These are phyloP conservation scores for Astrothelium subdiscretum DNA, from an alignment of 495 filamentous ascomycete species.

Conservation along the genomic window DNA sequence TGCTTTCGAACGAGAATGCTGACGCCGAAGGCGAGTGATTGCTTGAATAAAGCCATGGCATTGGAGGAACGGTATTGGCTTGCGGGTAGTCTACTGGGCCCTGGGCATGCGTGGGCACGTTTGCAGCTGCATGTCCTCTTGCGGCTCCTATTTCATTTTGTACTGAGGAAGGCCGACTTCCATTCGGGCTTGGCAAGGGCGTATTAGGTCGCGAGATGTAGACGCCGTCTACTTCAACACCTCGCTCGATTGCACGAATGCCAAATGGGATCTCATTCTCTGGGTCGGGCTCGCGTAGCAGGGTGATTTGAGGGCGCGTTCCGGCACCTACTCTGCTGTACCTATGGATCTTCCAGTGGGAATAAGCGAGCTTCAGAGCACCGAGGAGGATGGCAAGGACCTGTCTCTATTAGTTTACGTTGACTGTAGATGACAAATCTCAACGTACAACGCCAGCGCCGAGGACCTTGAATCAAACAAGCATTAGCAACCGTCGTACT, in stretches of 20 bases:
- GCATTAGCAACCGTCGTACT: not conserved
- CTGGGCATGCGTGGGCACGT: not conserved
- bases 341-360: slow-evolving; percentile 50
- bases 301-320: slow-evolving; percentile 30
- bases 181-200: not conserved
- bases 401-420: slow-evolving; percentile 33
- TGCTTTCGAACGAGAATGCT: not conserved
- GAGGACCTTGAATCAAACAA: slow-evolving; percentile 27
- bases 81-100: too few species aligned
- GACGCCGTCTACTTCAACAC: slow-evolving; percentile 77
- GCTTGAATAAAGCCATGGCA: not conserved
- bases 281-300: slow-evolving; percentile 7
- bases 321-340: slow-evolving; percentile 52
- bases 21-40: not conserved
- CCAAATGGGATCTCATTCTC: slow-evolving; percentile 73
- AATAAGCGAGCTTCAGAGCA: slow-evolving; percentile 47
- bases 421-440: not conserved
- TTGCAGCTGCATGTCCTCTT: not conserved
- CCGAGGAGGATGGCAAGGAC: slow-evolving; percentile 37
- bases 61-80: not conserved
- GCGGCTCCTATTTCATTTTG: not conserved
- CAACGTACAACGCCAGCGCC: slow-evolving; percentile 36
- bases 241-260: slow-evolving; percentile 75
- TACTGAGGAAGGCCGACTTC: not conserved
- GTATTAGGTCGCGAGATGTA: slow-evolving; percentile 66